Evolutionary conservation across 2,329 filamentous ascomycete genomes (phyloP), one percentile per base, ranked within the genome.

Genomic region (Fusarium nematophilum): DNA sequence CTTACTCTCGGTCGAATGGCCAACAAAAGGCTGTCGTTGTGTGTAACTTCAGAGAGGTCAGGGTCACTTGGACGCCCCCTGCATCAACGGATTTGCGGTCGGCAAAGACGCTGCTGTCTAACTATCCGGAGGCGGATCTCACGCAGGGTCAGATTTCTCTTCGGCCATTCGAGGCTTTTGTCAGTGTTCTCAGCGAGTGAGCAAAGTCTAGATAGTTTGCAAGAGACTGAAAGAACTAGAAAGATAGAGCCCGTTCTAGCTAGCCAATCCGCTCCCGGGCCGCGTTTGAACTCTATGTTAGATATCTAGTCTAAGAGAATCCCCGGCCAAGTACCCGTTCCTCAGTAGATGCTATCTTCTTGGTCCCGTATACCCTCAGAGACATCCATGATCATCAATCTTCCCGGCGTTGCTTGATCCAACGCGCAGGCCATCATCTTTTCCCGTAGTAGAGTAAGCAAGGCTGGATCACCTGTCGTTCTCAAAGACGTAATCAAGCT

Each of bases 101-200:
- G 1, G 25, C 43, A 3, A 31, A 57, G 43, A 30, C 64, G 21
- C 7, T 61, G 30, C 21, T 61, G 3, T 46, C 43, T 2, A 64
- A 61, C 26, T 61, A 26, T 4, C 4, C 34, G 7, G 38, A 46
- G 9, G 26, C 53, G 15, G 29, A 64, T 29, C 3, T 57, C 3
- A 26, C 36, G 2, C 26, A 13, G 17, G 14, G 26, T 1, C 37
- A 9, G 0, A 1, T 64, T 9, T 4, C 0, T 6, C 11, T 63
- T n/a, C 50, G 50, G 7, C 59, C 59, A 0, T 64, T 64, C 4
- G 60, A 64, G 9, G 60, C 56, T 3, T 61, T 61, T 26, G 18
- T 50, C 14, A 47, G 38, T 11, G 17, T 40, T 3, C 4, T 45
- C 1, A 30, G 23, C 13, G 6, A 17, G n/a, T n/a, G n/a, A n/a